Evolutionary conservation across 192 early-diverging fungal genomes (phyloP).

Genomic region (Dissophora globulifera): DNA sequence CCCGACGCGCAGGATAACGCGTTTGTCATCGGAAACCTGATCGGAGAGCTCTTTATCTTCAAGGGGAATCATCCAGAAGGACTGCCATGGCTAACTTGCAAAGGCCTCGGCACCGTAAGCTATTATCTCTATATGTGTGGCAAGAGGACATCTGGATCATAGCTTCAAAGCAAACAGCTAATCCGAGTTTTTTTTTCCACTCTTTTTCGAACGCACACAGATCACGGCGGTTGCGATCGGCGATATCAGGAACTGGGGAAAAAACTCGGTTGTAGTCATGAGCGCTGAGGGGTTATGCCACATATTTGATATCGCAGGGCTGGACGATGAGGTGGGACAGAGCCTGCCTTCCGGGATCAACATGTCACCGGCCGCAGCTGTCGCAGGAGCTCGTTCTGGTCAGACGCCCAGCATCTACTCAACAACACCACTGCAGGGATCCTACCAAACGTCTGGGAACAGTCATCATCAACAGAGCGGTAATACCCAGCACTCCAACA

Average conservation of each 20-base stretch:
- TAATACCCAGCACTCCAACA: slow-evolving; percentile 1
- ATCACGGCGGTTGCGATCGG: slow-evolving; percentile 69
- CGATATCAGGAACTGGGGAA: slow-evolving; percentile 64
- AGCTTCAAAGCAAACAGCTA: too few species aligned
- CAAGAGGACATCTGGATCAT: background rate
- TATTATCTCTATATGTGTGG: background rate
- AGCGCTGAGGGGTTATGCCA: slow-evolving; percentile 67
- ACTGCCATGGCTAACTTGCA: slow-evolving; percentile 56
- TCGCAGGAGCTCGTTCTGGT: slow-evolving; percentile 12
- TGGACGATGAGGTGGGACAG: slow-evolving; percentile 20
- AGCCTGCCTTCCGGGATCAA: background rate
- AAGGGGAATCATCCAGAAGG: slow-evolving; percentile 61
- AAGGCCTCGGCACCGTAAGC: slow-evolving; percentile 64
- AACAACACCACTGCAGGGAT: slow-evolving; percentile 21
- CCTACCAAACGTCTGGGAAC: slow-evolving; percentile 14
- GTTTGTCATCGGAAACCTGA: slow-evolving; percentile 70
- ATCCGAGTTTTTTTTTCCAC: too few species aligned
- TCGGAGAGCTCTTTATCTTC: slow-evolving; percentile 65
- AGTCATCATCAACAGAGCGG: background rate
- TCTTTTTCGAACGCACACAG: too few species aligned
- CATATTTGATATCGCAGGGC: slow-evolving; percentile 63
- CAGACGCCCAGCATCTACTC: slow-evolving; percentile 26
- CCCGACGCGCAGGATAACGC: slow-evolving; percentile 60
- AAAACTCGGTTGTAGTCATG: slow-evolving; percentile 66
- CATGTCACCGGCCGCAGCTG: background rate